These are phyloP conservation scores for Platanthera zijinensis DNA, from an alignment of 106 monocot genomes.

Conservation along the genomic window DNA sequence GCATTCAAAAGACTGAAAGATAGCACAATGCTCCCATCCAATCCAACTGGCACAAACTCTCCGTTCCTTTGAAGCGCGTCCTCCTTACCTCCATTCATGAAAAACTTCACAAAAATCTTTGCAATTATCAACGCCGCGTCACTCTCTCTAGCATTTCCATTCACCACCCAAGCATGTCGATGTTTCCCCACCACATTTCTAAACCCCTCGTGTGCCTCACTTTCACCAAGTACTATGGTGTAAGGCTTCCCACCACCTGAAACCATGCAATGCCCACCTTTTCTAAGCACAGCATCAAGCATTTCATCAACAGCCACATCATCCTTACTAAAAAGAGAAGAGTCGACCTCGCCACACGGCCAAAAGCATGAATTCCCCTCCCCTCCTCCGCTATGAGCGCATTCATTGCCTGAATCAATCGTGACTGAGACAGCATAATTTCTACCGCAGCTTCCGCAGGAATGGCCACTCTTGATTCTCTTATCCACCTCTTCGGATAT, in stretches of 20 bases:
- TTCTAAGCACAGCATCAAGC: constrained; percentile 23
- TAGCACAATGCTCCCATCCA: constrained; percentile 71
- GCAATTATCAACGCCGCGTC: constrained; percentile 26
- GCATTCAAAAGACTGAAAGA: constrained; percentile 90
- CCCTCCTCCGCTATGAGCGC: constrained; percentile 10
- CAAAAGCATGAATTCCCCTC: constrained; percentile 24
- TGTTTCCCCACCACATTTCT: constrained; percentile 79
- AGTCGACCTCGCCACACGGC: constrained; percentile 36
- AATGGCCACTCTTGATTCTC: background rate
- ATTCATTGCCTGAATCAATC: background rate
- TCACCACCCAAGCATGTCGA: constrained; percentile 78
- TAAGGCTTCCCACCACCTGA: constrained; percentile 40
- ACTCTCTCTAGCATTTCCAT: constrained; percentile 29
- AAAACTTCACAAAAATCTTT: constrained; percentile 53
- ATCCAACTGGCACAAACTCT: constrained; percentile 87
- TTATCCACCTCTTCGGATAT: constrained; percentile 19
- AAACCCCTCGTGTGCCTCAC: constrained; percentile 7
- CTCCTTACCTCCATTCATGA: constrained; percentile 51
- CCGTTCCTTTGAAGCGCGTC: constrained; percentile 20
- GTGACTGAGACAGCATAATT: constrained; percentile 7
- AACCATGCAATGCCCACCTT: background rate
- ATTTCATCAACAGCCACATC: constrained; percentile 60
- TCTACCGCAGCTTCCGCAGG: constrained; percentile 5
- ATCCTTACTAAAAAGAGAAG: background rate
- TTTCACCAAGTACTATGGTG: constrained; percentile 41